Conservation (phyloP, 2,329 filamentous ascomycete genomes). For the Colletotrichum shisoi region DNA sequence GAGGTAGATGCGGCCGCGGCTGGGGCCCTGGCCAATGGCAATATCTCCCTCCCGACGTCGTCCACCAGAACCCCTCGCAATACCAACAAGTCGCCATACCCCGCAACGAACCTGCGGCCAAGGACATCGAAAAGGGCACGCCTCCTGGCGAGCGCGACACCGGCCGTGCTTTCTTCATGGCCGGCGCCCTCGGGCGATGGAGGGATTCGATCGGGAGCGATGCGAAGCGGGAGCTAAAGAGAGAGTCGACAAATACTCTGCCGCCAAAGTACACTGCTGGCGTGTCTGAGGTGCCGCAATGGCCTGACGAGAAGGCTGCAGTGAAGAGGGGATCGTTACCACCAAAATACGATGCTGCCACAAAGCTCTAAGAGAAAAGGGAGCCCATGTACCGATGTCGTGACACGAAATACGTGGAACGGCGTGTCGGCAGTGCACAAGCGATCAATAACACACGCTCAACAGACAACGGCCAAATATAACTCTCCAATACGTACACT, state of each 20-base stretch:
- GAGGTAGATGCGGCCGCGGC: constrained; percentile 17
- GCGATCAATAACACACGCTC: background rate
- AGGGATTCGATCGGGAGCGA: constrained; percentile 11
- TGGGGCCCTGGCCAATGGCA: constrained; percentile 6
- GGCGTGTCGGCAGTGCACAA: background rate
- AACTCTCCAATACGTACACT: background rate
- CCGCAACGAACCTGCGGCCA: background rate
- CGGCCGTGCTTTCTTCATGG: constrained; percentile 23
- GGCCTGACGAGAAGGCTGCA: background rate
- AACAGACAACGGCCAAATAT: background rate
- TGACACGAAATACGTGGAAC: background rate
- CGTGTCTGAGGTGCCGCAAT: background rate
- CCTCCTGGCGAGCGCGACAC: background rate
- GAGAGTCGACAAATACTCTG: constrained; percentile 13
- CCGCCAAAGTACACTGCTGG: constrained; percentile 26
- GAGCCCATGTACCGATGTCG: background rate
- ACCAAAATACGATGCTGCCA: constrained; percentile 23
- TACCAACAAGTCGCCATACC: background rate
- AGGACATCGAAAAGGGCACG: constrained; percentile 15
- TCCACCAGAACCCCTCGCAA: background rate
- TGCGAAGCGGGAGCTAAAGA: constrained; percentile 6
- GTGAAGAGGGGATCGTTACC: constrained; percentile 16
- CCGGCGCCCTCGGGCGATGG: constrained; percentile 13
- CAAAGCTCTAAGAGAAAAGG: constrained; percentile 8
- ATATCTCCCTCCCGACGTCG: constrained; percentile 7